These are phyloP conservation scores for Yarrowia divulgata DNA, from an alignment of 805 yeast species.

Conservation along the genomic window DNA sequence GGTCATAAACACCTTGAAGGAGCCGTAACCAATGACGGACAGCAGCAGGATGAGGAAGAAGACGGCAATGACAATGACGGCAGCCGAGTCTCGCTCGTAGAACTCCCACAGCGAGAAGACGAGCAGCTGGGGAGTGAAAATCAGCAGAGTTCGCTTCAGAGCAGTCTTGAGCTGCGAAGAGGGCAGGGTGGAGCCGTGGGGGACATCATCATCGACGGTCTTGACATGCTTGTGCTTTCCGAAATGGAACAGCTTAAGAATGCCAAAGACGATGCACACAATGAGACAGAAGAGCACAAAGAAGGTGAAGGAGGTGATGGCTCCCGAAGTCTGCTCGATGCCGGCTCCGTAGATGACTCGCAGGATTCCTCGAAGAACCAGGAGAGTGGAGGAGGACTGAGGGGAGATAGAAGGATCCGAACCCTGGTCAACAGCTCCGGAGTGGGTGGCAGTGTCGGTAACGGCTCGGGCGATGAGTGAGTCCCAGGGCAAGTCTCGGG, in stretches of 20 bases:
- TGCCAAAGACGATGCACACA: conserved; percentile 65
- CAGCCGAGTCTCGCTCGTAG: conserved; percentile 80
- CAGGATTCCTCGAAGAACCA: conserved; percentile 84
- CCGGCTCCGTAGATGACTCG: conserved; percentile 78
- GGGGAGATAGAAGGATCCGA: conserved; percentile 45
- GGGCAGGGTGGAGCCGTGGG: conserved; percentile 28
- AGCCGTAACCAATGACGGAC: conserved; percentile 68
- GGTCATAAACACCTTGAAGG: conserved; percentile 65
- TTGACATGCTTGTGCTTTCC: conserved; percentile 47
- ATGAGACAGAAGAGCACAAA: conserved; percentile 80
- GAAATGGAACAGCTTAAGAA: conserved; percentile 55
- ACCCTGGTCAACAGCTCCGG: conserved; percentile 31
- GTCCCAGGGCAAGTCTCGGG: conserved; percentile 30
- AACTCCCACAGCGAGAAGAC: conserved; percentile 90
- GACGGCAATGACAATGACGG: conserved; percentile 81
- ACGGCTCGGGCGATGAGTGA: conserved; percentile 30
- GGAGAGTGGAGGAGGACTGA: conserved; percentile 51
- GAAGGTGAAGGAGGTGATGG: conserved; percentile 85
- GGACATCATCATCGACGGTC: conserved; percentile 53
- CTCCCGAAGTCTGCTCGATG: conserved; percentile 85
- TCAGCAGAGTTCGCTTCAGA: conserved; percentile 75
- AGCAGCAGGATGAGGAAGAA: conserved; percentile 69
- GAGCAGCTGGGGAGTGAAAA: conserved; percentile 83
- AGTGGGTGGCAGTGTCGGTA: conserved; percentile 3
- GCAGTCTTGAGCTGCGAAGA: conserved; percentile 74